Evolutionary conservation across 1,284 basidiomycete genomes (phyloP), one percentile per base, ranked within the genome.

Genomic region (Ceratobasidium sp.): DNA sequence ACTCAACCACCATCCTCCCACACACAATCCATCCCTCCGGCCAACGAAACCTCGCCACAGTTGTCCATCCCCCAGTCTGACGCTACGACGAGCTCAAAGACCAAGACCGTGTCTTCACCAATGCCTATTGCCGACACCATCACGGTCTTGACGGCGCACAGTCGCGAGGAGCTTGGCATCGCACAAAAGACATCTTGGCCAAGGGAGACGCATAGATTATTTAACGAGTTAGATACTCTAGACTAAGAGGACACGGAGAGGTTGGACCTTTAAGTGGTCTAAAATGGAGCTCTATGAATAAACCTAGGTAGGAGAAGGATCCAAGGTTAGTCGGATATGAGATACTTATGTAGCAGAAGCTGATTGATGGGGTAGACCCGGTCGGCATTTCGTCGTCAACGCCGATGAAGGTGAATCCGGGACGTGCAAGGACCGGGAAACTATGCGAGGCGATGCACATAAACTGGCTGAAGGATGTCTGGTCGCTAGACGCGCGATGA

Each of bases 201-300:
- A 33, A 33, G 33, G 33, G 33, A 33, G 33, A 33, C 33, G 33
- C 33, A 33, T 33, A 33, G 95, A 96, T 33, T 33, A 33, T 33
- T 33, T 4, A 33, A 33, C 33, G 33, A 33, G 33, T 33, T 33
- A 99, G 99, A 86, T 95, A 96, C 83, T 98, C 96, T 20, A 97
- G 97, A 73, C 89, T 99, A 65, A 92, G 97, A 83, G 97, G 97
- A 38, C 93, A 97, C 81, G 97, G 97, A 80, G 97, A 97, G 79
- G 98, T 97, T 75, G 97, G 97, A 64, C 99, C 99, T 85, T 97
- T 97, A 1, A 96, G 94, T 81, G 97, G 97, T 67, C 89, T 99
- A 82, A 99, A 99, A 86, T 99, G 97, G 97, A 94, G 92, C 84
- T 98, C 98, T 85, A 99, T 97, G 94, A 98, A 99, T 89, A 99